Percentiles rank a stretch among this genome's conserved stretches.
Conservation (phyloP, 805 yeast species). For the Ogataea paraovalis region DNA sequence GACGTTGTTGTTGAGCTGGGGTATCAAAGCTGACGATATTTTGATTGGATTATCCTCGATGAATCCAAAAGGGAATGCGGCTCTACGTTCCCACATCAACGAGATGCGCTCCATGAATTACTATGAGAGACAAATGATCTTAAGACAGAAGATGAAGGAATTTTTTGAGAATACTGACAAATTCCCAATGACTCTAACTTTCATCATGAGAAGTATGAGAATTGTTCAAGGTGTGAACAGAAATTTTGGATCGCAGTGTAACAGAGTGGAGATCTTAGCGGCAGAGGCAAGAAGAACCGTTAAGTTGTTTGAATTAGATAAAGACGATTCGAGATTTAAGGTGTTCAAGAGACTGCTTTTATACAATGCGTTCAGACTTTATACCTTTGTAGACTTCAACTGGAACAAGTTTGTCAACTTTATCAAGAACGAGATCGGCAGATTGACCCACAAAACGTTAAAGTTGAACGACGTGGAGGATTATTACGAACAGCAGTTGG, state of each 20-base stretch:
- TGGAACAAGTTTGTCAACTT: slow-evolving; percentile 16
- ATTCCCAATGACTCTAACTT: slow-evolving; percentile 64
- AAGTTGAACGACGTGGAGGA: slow-evolving; percentile 40
- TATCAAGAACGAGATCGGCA: neutral
- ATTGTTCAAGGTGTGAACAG: slow-evolving; percentile 70
- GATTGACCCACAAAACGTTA: slow-evolving; percentile 17
- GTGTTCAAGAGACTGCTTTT: slow-evolving; percentile 15
- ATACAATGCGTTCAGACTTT: slow-evolving; percentile 12
- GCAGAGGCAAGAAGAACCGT: slow-evolving; percentile 42
- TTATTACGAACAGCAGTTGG: slow-evolving; percentile 39
- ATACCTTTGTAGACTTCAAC: slow-evolving; percentile 27
- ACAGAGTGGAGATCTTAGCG: slow-evolving; percentile 61
- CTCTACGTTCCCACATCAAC: slow-evolving; percentile 19
- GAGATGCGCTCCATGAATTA: slow-evolving; percentile 30
- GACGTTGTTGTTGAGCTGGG: slow-evolving; percentile 57
- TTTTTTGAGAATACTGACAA: slow-evolving; percentile 59
- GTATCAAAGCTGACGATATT: slow-evolving; percentile 60
- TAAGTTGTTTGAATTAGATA: slow-evolving; percentile 9
- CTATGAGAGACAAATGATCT: slow-evolving; percentile 39
- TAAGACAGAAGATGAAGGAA: slow-evolving; percentile 45
- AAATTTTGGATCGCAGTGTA: slow-evolving; percentile 67
- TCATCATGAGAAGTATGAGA: slow-evolving; percentile 67
- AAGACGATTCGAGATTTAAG: slow-evolving; percentile 8
- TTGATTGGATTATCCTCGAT: slow-evolving; percentile 54
- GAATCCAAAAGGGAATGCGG: slow-evolving; percentile 33